Evolutionary conservation across 306 rosid genomes (phyloP), one percentile per base, ranked within the genome.

Genomic region (Vigna radiata): DNA sequence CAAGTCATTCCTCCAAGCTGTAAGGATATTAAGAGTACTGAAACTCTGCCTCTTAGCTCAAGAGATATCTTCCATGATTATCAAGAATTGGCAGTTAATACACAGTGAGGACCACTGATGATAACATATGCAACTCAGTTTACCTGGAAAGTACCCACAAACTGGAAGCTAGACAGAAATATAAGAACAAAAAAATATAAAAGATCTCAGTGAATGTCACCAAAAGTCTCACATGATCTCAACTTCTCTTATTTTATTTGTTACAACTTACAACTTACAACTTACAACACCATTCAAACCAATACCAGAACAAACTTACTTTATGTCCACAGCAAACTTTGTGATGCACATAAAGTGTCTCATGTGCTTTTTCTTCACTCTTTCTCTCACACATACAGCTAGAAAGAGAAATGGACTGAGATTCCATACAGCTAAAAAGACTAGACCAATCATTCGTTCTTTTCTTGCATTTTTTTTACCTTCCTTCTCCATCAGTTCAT

Each of bases 381-480:
- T 50, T 64, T 49, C 66, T 72, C 61, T 11, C 71, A 13, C n/a
- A n/a, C 19, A 73, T 39, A 39, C 50, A 64, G 70, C 21, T 36
- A 59, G 72, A 23, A 56, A 67, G 56, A 69, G 77, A 63, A 48
- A 70, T 61, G 55, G 50, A 62, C 69, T 66, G 76, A 84, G 90
- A 87, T 87, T 87, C 94, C 83, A 74, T 83, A 81, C 89, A 85
- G 89, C 84, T 81, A 86, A 82, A 93, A 89, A 88, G 91, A 78
- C 81, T 78, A 77, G 77, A 76, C 80, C 78, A 88, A 85, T 86
- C 83, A 88, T 87, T 82, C 89, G 83, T 82, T 85, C 59, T 76
- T 75, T 86, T 76, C 86, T 77, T 86, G 75, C 64, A 71, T 77
- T 79, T 85, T 83, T 83, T 36, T 36, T 41, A 85, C 89, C 88